Conservation (phyloP, 164 flowering plant species). For the Sedum album region DNA sequence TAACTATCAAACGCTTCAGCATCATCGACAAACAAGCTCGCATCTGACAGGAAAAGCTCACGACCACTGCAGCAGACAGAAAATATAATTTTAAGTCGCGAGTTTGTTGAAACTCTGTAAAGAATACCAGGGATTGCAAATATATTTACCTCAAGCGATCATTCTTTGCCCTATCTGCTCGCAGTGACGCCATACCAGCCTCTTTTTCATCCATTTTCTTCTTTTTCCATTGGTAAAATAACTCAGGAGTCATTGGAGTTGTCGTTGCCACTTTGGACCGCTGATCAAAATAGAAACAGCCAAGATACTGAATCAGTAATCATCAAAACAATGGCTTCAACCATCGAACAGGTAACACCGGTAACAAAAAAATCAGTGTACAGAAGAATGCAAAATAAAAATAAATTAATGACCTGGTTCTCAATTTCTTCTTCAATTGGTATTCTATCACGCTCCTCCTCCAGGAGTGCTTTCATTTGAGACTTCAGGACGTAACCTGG, state of each 20-base stretch:
- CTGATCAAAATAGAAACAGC: conserved; percentile 26
- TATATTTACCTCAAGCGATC: conserved; percentile 65
- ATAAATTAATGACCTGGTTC: conserved; percentile 49
- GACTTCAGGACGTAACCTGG: too few species aligned
- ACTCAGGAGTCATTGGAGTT: too few species aligned
- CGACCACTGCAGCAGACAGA: background rate
- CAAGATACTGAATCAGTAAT: background rate
- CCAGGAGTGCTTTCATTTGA: too few species aligned
- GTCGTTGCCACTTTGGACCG: too few species aligned
- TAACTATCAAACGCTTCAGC: too few species aligned
- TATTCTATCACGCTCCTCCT: conserved; percentile 69
- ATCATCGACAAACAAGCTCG: too few species aligned
- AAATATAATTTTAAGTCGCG: background rate
- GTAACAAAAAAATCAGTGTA: background rate
- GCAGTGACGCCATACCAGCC: too few species aligned
- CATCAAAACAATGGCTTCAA: background rate
- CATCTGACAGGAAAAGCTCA: too few species aligned
- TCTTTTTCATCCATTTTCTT: too few species aligned
- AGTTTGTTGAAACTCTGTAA: conserved; percentile 1
- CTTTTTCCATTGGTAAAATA: too few species aligned
- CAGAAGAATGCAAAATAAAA: conserved; percentile 4
- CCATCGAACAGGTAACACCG: background rate
- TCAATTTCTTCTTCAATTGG: conserved; percentile 95
- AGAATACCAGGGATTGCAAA: background rate
- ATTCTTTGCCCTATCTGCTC: too few species aligned